Evolutionary conservation across 257 asterid species (phyloP).

Genomic region (Solanum pinnatisectum): DNA sequence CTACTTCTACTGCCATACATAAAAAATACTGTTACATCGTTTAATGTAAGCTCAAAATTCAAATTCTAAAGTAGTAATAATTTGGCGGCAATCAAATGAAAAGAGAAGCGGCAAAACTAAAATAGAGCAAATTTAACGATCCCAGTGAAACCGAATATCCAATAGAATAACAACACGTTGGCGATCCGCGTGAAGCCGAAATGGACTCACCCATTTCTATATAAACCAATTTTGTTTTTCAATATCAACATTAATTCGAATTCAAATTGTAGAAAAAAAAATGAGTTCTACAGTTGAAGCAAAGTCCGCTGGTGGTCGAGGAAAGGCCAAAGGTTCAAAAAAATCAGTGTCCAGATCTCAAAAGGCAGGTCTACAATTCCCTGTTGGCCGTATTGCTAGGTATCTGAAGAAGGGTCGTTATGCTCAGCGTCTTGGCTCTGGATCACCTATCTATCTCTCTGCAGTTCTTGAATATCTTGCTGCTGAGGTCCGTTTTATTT

Average conservation of each 20-base stretch:
- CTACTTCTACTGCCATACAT: not conserved
- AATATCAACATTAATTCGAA: not conserved
- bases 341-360: conserved; percentile 35
- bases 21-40: not conserved
- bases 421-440: conserved; percentile 56
- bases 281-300: conserved; percentile 18
- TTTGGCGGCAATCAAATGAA: not conserved
- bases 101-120: not conserved
- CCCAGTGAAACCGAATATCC: not conserved
- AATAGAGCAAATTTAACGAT: not conserved
- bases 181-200: conserved; percentile 15
- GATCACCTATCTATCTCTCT: conserved; percentile 47
- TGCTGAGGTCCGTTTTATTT: conserved; percentile 31
- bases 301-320: conserved; percentile 34
- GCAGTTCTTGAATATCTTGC: conserved; percentile 65
- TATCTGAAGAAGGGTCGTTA: conserved; percentile 50
- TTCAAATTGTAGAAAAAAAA: not conserved
- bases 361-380: conserved; percentile 61
- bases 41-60: not conserved
- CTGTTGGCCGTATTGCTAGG: conserved; percentile 53
- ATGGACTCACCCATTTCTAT: not conserved
- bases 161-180: not conserved
- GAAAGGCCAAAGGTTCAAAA: conserved; percentile 16
- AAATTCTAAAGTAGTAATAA: not conserved
- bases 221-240: not conserved